Evolutionary conservation across 768 basidiomycete species (phyloP).

Genomic region (Agrocybe pediades): DNA sequence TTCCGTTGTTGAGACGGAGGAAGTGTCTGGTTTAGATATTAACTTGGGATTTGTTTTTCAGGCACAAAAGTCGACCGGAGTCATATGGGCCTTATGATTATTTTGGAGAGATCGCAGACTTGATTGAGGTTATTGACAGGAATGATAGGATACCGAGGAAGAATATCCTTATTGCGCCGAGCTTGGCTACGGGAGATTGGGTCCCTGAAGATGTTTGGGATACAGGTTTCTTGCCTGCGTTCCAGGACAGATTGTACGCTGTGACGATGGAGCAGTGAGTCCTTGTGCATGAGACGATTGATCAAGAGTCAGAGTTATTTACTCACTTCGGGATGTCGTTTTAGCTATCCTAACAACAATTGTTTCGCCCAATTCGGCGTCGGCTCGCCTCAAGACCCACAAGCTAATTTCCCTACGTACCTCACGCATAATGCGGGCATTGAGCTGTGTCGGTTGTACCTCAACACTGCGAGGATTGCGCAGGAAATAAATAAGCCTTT

Average conservation of each 20-base stretch:
- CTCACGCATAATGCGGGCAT: slow-evolving; percentile 62
- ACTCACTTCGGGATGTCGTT: neutral
- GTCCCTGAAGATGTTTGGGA: slow-evolving; percentile 45
- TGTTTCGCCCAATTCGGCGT: slow-evolving; percentile 50
- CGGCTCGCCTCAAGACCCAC: slow-evolving; percentile 35
- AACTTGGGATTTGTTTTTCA: neutral
- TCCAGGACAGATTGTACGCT: slow-evolving; percentile 37
- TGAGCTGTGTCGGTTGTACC: slow-evolving; percentile 53
- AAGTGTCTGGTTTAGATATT: no score
- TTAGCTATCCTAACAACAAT: slow-evolving; percentile 51
- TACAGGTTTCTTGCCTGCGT: slow-evolving; percentile 47
- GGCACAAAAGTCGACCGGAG: slow-evolving; percentile 30
- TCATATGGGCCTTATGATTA: slow-evolving; percentile 42
- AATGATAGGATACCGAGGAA: slow-evolving; percentile 22
- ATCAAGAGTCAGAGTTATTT: neutral
- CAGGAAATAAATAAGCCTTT: slow-evolving; percentile 45
- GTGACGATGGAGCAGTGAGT: slow-evolving; percentile 58
- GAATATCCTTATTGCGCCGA: slow-evolving; percentile 57
- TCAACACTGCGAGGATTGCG: slow-evolving; percentile 47
- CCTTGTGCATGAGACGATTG: no score
- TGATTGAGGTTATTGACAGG: slow-evolving; percentile 20
- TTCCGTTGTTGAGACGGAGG: no score
- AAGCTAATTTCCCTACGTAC: slow-evolving; percentile 52
- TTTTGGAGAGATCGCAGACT: slow-evolving; percentile 34
- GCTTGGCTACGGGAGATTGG: slow-evolving; percentile 56